Conservation (phyloP, 768 basidiomycete species). For the Ramaria sp. region DNA sequence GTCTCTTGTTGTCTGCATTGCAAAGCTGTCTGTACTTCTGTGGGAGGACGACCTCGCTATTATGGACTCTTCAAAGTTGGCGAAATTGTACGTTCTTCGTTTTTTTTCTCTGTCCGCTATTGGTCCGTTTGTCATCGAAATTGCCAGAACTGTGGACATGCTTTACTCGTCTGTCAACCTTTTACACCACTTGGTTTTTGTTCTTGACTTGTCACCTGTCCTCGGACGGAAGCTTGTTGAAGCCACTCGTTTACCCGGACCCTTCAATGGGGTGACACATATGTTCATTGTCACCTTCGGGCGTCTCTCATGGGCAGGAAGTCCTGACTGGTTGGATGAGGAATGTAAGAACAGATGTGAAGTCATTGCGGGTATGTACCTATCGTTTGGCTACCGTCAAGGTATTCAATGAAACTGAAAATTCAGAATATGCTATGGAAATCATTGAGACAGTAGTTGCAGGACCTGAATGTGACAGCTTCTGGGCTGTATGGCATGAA, state of each 20-base stretch:
- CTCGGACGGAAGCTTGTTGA: conserved; percentile 49
- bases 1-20: conserved; percentile 48
- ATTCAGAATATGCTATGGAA: conserved; percentile 45
- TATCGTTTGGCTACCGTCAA: background rate
- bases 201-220: conserved; percentile 34
- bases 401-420: background rate
- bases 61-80: conserved; percentile 23
- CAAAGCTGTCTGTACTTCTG: conserved; percentile 40
- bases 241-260: conserved; percentile 31
- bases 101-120: background rate
- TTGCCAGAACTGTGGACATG: conserved; percentile 36
- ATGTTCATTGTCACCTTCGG: conserved; percentile 72
- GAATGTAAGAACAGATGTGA: conserved; percentile 31
- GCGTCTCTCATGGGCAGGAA: conserved; percentile 58
- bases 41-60: conserved; percentile 56
- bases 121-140: conserved; percentile 1
- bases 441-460: conserved; percentile 60
- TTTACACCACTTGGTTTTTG: conserved; percentile 53
- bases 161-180: conserved; percentile 46
- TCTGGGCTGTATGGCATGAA: conserved; percentile 53
- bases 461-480: conserved; percentile 57
- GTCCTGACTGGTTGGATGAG: conserved; percentile 46
- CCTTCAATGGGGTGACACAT: conserved; percentile 54
- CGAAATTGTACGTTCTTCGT: conserved; percentile 24
- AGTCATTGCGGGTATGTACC: conserved; percentile 35